Percentiles rank a stretch among this genome's conserved stretches.
These are phyloP conservation scores for Trametes elegans DNA, from an alignment of 768 basidiomycete genomes.

Conservation along the genomic window DNA sequence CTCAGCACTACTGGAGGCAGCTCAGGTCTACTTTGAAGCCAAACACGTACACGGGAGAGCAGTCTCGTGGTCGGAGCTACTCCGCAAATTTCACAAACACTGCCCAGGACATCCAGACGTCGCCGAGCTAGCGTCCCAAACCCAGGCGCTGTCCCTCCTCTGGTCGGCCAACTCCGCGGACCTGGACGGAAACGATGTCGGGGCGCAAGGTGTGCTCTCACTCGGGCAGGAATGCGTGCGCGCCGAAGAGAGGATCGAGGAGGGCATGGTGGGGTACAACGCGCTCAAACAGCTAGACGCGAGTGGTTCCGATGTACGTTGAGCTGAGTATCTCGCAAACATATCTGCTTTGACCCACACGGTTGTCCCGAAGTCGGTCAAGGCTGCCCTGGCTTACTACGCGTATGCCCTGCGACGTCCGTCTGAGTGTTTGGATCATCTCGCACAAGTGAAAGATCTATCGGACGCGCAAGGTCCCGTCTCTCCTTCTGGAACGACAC, in stretches of 20 bases:
- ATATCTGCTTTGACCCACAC: conserved; percentile 4
- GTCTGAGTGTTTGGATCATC: conserved; percentile 57
- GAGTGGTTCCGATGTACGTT: conserved; percentile 58
- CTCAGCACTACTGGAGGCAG: conserved; percentile 64
- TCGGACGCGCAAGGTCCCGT: conserved; percentile 53
- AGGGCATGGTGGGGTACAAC: conserved; percentile 55
- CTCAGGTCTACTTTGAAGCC: conserved; percentile 65
- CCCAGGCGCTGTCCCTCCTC: conserved; percentile 59
- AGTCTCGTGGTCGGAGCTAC: conserved; percentile 73
- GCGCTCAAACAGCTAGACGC: conserved; percentile 47
- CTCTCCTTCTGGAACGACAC: conserved; percentile 42
- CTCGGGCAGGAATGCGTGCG: conserved; percentile 60
- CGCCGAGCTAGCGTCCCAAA: conserved; percentile 65
- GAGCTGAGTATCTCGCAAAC: conserved; percentile 4
- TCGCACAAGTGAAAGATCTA: conserved; percentile 54
- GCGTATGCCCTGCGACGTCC: conserved; percentile 74
- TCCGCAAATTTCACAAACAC: conserved; percentile 88
- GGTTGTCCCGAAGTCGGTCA: conserved; percentile 50
- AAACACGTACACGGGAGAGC: conserved; percentile 50
- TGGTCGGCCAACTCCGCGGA: conserved; percentile 40
- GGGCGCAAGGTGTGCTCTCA: conserved; percentile 38
- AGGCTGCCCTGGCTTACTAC: conserved; percentile 73
- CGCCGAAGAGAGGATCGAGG: conserved; percentile 52
- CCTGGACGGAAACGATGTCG: conserved; percentile 43
- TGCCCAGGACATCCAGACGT: conserved; percentile 59